Conservation (phyloP, 208 protist species). For the Crithidia bombi region DNA sequence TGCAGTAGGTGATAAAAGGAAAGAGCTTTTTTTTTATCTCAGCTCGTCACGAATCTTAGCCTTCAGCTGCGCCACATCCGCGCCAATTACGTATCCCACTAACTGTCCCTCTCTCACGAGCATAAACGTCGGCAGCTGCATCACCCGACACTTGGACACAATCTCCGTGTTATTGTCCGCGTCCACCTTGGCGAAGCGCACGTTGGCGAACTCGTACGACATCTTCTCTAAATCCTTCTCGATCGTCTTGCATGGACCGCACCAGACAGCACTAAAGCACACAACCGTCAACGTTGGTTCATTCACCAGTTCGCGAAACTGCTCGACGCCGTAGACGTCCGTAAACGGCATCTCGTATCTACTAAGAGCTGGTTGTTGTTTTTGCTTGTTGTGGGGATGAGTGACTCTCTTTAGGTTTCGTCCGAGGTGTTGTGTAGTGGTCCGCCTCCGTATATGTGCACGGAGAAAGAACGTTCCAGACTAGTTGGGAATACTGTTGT, state of each 20-base stretch:
- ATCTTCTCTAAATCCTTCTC: slow-evolving; percentile 79
- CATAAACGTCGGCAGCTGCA: slow-evolving; percentile 86
- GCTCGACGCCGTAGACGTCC: slow-evolving; percentile 74
- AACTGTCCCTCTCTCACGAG: slow-evolving; percentile 57
- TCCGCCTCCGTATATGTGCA: background rate
- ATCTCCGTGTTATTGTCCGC: slow-evolving; percentile 85
- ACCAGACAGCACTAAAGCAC: slow-evolving; percentile 86
- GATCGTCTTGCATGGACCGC: slow-evolving; percentile 80
- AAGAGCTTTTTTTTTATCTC: slow-evolving; percentile 20
- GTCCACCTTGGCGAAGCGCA: slow-evolving; percentile 78
- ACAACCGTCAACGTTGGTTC: slow-evolving; percentile 57
- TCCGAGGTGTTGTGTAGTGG: background rate
- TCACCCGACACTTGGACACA: slow-evolving; percentile 71
- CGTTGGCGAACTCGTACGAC: slow-evolving; percentile 72
- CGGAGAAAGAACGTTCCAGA: background rate
- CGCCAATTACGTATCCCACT: slow-evolving; percentile 79
- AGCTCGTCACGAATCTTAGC: slow-evolving; percentile 60
- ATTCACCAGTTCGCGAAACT: slow-evolving; percentile 78
- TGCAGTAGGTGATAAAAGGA: no score
- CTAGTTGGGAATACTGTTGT: no score
- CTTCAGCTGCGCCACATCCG: slow-evolving; percentile 65
- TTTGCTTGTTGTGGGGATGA: background rate
- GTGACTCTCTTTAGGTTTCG: background rate
- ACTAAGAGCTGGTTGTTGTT: background rate
- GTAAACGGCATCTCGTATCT: slow-evolving; percentile 60